Evolutionary conservation across 768 basidiomycete genomes (phyloP), one percentile per base, ranked within the genome.

Genomic region (Lactarius hatsudake): DNA sequence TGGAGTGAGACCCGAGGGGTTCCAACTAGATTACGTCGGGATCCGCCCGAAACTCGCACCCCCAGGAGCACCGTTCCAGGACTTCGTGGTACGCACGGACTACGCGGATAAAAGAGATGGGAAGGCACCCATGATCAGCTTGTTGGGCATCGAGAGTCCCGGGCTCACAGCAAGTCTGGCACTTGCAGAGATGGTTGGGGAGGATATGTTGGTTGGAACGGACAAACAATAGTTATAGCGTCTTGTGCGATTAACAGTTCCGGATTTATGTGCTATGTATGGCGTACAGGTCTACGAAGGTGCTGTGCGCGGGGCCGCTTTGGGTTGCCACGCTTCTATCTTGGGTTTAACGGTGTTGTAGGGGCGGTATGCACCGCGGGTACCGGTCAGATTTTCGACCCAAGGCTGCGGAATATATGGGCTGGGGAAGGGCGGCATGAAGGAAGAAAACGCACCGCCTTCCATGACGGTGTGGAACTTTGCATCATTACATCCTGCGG

Each of bases 91-190:
- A 74, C 82, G 88, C 53, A 82, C 77, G 26, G 87, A 94, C 73
- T 85, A 86, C 72, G 61, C 74, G 69, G 57, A 74, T 75, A 40
- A 68, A 60, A 59, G 73, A 71, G 43, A 71, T 63, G 55, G 78
- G 78, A 69, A 69, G 13, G 63, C 64, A 30, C 79, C 81, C 2
- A 88, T 98, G 87, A 82, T 98, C 71, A 94, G 87, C 74, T 78
- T 97, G 67, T 75, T 94, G 74, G 94, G 95, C 0, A 94, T 98
- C 68, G 94, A 97, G 75, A 93, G 90, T 69, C 96, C 96, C 0
- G 96, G 96, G 0, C 77, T 98, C 74, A 98, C 96, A 5, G 85
- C 90, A 12, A 85, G 86, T 72, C 83, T 98, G 71, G 94, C 92
- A 4, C 89, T 96, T 42, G 96, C 91, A 2, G 92, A 96, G 77